Evolutionary conservation across 2,329 filamentous ascomycete genomes (phyloP).

Genomic region (Ophiostoma quercus): DNA sequence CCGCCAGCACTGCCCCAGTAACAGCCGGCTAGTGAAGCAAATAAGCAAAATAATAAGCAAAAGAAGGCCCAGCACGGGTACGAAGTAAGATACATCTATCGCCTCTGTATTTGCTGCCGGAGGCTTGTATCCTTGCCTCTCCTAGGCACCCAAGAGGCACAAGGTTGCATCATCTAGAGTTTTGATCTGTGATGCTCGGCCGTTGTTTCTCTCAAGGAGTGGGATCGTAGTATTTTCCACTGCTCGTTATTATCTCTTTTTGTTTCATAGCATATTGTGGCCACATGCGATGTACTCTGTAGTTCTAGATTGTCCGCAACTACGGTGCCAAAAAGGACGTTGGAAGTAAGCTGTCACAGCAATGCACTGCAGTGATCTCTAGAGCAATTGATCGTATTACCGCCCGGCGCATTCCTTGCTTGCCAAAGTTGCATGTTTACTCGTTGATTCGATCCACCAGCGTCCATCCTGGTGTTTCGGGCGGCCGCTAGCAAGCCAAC

Average conservation of each 20-base stretch:
- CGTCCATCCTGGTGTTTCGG: not conserved
- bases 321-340: too few relatives aligned
- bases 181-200: not conserved
- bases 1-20: conserved; percentile 15
- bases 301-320: too few relatives aligned
- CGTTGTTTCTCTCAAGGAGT: not conserved
- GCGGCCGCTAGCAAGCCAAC: conserved; percentile 12
- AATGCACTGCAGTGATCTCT: too few relatives aligned
- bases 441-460: not conserved
- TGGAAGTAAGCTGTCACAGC: too few relatives aligned
- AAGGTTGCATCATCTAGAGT: conserved; percentile 5
- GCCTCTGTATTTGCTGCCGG: not conserved
- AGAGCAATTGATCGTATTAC: too few relatives aligned
- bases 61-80: not conserved
- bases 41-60: not conserved
- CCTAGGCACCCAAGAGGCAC: not conserved
- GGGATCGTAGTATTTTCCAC: not conserved
- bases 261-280: not conserved
- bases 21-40: conserved; percentile 8
- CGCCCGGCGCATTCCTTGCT: not conserved
- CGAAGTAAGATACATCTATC: not conserved
- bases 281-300: too few relatives aligned
- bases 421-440: not conserved
- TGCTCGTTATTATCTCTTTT: not conserved
- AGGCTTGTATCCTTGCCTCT: not conserved